phyloP scores from a whole-genome alignment of 768 basidiomycete species.

The Psilocybe azurescens region DNA sequence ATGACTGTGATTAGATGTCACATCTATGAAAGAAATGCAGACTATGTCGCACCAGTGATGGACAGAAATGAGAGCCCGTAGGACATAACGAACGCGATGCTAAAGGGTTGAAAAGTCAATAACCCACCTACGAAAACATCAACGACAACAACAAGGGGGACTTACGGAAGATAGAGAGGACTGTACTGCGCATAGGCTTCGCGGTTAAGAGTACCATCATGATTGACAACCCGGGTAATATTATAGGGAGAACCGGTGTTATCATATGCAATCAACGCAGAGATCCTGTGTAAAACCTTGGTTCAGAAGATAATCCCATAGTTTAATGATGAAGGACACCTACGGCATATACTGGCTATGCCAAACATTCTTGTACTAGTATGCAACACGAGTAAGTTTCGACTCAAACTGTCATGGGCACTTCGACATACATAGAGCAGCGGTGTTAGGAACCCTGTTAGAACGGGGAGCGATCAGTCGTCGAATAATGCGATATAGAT shows the following conservation, averaged over 20 bases:
- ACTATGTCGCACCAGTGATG: slow-evolving; percentile 52
- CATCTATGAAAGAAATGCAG: neutral
- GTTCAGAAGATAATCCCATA: neutral
- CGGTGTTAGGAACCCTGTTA: slow-evolving; percentile 53
- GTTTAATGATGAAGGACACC: slow-evolving; percentile 21
- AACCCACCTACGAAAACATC: neutral
- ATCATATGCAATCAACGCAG: slow-evolving; percentile 59
- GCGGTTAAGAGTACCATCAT: slow-evolving; percentile 43
- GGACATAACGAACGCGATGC: slow-evolving; percentile 59
- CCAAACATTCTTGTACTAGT: slow-evolving; percentile 59
- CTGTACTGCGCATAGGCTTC: slow-evolving; percentile 53
- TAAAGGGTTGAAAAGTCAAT: slow-evolving; percentile 20
- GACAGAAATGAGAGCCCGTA: slow-evolving; percentile 68
- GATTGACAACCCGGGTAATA: slow-evolving; percentile 45
- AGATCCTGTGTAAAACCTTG: slow-evolving; percentile 37
- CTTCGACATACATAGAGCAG: slow-evolving; percentile 45
- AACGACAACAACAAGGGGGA: slow-evolving; percentile 1
- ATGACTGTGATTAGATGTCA: neutral
- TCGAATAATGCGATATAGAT: neutral
- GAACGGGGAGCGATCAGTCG: slow-evolving; percentile 4
- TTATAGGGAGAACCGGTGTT: slow-evolving; percentile 56
- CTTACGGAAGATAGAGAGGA: slow-evolving; percentile 52
- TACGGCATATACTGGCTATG: slow-evolving; percentile 62
- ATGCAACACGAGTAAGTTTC: slow-evolving; percentile 13
- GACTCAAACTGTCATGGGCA: neutral